Conservation (phyloP, 1,284 basidiomycete species). For the Cutaneotrichosporon sp. region DNA sequence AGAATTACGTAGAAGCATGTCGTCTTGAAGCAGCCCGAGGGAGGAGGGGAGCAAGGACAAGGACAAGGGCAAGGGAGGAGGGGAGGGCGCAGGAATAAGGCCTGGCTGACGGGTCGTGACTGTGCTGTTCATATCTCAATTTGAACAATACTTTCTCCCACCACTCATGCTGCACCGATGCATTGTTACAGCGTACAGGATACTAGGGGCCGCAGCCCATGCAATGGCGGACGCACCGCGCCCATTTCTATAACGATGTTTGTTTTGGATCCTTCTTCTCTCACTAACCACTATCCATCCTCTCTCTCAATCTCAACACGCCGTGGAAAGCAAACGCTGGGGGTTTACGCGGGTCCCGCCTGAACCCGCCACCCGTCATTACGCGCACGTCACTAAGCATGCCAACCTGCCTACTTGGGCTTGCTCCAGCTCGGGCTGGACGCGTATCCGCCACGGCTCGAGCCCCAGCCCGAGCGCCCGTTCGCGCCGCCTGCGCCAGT, state of each 20-base stretch:
- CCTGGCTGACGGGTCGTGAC: no score
- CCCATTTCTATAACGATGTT: constrained; percentile 3
- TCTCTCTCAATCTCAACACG: background rate
- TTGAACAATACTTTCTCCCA: no score
- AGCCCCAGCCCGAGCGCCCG: constrained; percentile 21
- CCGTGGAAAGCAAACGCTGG: background rate
- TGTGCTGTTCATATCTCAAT: no score
- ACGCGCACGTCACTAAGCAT: background rate
- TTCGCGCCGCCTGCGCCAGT: constrained; percentile 16
- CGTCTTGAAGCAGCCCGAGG: background rate
- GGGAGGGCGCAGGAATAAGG: no score
- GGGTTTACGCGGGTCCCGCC: background rate
- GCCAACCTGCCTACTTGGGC: constrained; percentile 11
- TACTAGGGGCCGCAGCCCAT: constrained; percentile 10
- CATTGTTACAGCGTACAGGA: constrained; percentile 14
- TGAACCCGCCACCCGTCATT: background rate
- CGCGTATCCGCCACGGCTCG: constrained; percentile 19
- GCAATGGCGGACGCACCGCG: constrained; percentile 4
- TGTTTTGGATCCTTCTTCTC: background rate
- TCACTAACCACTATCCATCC: background rate
- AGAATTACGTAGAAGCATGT: background rate
- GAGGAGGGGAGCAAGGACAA: no score
- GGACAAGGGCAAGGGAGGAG: no score
- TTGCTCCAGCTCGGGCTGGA: constrained; percentile 29
- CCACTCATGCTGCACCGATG: constrained; percentile 2